Base-by-base conservation (phyloP, 495 filamentous ascomycete species). In the Chlorociboria aeruginascens region DNA sequence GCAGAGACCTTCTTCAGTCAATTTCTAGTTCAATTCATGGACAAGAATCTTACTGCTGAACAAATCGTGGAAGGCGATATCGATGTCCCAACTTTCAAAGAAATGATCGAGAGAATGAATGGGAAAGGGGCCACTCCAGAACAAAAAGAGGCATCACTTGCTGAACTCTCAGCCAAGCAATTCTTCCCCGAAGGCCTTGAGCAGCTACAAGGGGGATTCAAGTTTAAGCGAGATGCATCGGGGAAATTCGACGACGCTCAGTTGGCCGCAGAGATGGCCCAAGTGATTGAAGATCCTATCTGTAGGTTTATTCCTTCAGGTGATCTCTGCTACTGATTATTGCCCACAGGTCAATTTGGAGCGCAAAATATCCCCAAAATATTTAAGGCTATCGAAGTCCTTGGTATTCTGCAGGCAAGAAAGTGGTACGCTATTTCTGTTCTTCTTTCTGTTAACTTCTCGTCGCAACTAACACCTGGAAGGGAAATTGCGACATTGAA, bases 361-460 rank as follows among this genome's bases (percentile, higher is more conserved):
- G 81, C 80, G 2, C 76, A 78, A 3, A 80, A 87, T 52, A 82
- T 92, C 0, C 87, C 87, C 0, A 61, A 66, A 7, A 69, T 83
- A 34, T 74, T 94, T 67, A 76, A 75, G 42, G 74, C 76, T 11
- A 71, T 93, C 9, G 87, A 94, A 60, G 79, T 89, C 33, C 71
- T 94, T 0, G 86, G 87, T 32, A 92, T 94, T 48, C 72, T 86
- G 55, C 85, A 89, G 52, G 81, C 81, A 3, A 79, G 87, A 11
- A 72, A 75, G 17, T 92, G 86, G 88, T 83, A 85, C 50, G 20
- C 4, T 4, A 4, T 25, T 25, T 25, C 20, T 25, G 20, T 25
- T 25, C 20, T 4, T 25, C 20, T 25, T 25, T 4, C 20, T 4
- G 20, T 25, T 1, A 25, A 25, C 4, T 25, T 2, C 4, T 25